phyloP scores from a whole-genome alignment of 805 yeast genomes.

The Pichia occidentalis region DNA sequence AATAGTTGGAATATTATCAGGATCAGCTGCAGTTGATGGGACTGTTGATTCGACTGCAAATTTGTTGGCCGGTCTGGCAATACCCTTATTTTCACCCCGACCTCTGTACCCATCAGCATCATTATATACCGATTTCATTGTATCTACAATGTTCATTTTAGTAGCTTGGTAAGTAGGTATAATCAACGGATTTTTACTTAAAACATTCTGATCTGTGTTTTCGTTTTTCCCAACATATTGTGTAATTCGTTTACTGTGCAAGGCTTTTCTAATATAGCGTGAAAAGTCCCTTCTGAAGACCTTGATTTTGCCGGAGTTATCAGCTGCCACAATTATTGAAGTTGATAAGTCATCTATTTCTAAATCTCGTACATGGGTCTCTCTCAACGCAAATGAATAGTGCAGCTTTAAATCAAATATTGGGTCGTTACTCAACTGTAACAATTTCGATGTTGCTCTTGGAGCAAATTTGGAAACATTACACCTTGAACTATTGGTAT shows the following conservation, averaged over 20 bases:
- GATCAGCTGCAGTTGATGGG: neutral
- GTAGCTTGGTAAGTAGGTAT: conserved; percentile 6
- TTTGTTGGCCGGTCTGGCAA: conserved; percentile 10
- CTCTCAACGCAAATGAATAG: conserved; percentile 7
- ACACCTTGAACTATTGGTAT: conserved; percentile 67
- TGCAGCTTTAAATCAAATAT: conserved; percentile 52
- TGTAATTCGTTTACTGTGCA: conserved; percentile 14
- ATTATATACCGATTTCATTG: conserved; percentile 8
- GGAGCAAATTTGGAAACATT: conserved; percentile 81
- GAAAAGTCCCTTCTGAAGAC: conserved; percentile 80
- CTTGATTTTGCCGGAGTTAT: conserved; percentile 62
- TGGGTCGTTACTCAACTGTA: conserved; percentile 72
- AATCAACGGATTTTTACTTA: conserved; percentile 7
- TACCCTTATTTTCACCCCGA: conserved; percentile 10
- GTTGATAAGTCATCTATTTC: conserved; percentile 32
- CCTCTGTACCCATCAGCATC: conserved; percentile 12
- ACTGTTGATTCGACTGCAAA: conserved; percentile 11
- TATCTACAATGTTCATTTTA: conserved; percentile 5
- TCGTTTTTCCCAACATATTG: conserved; percentile 6
- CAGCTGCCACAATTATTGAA: conserved; percentile 67
- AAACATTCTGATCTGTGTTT: conserved; percentile 4
- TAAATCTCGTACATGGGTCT: conserved; percentile 10
- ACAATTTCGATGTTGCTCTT: conserved; percentile 49
- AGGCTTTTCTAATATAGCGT: conserved; percentile 33
- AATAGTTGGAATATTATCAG: neutral